Evolutionary conservation across 352 stramenopile genomes (phyloP).

Genomic region (Phytopythium vexans): DNA sequence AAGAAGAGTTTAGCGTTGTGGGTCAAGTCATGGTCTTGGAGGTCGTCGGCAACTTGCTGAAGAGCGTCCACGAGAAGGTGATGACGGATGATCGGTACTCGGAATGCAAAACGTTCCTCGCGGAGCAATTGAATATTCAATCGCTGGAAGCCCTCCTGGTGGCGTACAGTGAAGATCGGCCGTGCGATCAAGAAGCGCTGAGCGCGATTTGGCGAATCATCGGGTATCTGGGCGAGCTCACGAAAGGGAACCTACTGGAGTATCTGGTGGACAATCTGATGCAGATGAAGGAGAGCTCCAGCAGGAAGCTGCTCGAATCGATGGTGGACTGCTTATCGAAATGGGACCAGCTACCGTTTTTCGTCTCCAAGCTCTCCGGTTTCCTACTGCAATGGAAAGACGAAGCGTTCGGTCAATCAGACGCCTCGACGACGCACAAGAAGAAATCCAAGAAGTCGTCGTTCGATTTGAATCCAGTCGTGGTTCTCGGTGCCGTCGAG

Average conservation of each 20-base stretch:
- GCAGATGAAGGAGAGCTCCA: slow-evolving; percentile 69
- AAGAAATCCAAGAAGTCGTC: slow-evolving; percentile 26
- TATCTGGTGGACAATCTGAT: slow-evolving; percentile 63
- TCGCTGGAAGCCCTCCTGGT: slow-evolving; percentile 58
- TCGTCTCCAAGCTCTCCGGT: slow-evolving; percentile 56
- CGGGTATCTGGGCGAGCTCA: slow-evolving; percentile 62
- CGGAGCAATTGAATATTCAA: slow-evolving; percentile 57
- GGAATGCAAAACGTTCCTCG: slow-evolving; percentile 75
- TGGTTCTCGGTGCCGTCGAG: slow-evolving; percentile 60
- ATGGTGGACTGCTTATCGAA: slow-evolving; percentile 77
- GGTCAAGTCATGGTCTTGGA: slow-evolving; percentile 74
- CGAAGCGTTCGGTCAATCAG: slow-evolving; percentile 27
- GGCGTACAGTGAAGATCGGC: slow-evolving; percentile 58
- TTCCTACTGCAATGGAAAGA: slow-evolving; percentile 59
- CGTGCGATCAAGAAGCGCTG: slow-evolving; percentile 64
- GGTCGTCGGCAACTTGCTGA: slow-evolving; percentile 67
- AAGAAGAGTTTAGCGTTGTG: slow-evolving; percentile 63
- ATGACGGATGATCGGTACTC: slow-evolving; percentile 62
- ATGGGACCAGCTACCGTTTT: slow-evolving; percentile 69
- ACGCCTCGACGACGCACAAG: slow-evolving; percentile 21
- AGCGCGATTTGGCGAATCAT: slow-evolving; percentile 75
- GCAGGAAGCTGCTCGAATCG: slow-evolving; percentile 67
- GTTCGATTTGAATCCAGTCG: slow-evolving; percentile 48
- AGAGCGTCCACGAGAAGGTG: slow-evolving; percentile 71
- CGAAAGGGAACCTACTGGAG: slow-evolving; percentile 54